Percentiles rank a stretch among this genome's conserved stretches.
phyloP scores from a whole-genome alignment of 345 rosid species.

The Aethionema arabicum region DNA sequence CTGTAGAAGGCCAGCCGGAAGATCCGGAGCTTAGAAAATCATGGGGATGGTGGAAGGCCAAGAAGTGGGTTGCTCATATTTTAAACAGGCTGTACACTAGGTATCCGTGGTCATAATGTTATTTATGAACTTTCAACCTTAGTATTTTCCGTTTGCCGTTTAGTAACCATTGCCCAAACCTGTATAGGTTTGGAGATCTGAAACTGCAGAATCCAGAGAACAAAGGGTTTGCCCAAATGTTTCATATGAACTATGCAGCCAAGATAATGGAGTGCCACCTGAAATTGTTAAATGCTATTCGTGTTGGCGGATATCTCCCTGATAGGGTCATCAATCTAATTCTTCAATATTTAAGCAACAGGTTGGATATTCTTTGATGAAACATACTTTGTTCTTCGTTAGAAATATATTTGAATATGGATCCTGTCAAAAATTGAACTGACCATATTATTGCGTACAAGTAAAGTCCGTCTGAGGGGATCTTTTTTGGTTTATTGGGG shows the following conservation, averaged over 20 bases:
- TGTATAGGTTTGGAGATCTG: slow-evolving; percentile 88
- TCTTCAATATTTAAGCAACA: slow-evolving; percentile 95
- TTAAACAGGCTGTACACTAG: slow-evolving; percentile 91
- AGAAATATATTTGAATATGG: slow-evolving; percentile 1
- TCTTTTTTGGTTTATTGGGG: slow-evolving; percentile 14
- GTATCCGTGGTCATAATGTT: slow-evolving; percentile 38
- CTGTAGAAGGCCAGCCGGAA: slow-evolving; percentile 79
- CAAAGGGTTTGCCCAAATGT: slow-evolving; percentile 87
- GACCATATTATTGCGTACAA: background rate
- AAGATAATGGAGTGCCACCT: slow-evolving; percentile 91
- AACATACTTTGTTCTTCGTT: slow-evolving; percentile 9
- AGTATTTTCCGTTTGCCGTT: slow-evolving; percentile 5
- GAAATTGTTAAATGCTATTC: slow-evolving; percentile 76
- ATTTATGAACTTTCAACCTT: slow-evolving; percentile 10
- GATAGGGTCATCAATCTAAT: slow-evolving; percentile 95
- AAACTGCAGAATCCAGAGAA: slow-evolving; percentile 90
- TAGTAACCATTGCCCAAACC: background rate
- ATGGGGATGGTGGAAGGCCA: slow-evolving; percentile 99
- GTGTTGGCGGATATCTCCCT: slow-evolving; percentile 89
- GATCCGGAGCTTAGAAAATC: slow-evolving; percentile 92
- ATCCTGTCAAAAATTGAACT: slow-evolving; percentile 1
- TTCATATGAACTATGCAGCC: slow-evolving; percentile 89
- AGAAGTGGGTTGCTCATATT: slow-evolving; percentile 98
- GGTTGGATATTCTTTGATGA: slow-evolving; percentile 46
- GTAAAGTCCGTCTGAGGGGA: background rate